Evolutionary conservation across 164 flowering plant genomes (phyloP).

Genomic region (Aristolochia fimbriata): DNA sequence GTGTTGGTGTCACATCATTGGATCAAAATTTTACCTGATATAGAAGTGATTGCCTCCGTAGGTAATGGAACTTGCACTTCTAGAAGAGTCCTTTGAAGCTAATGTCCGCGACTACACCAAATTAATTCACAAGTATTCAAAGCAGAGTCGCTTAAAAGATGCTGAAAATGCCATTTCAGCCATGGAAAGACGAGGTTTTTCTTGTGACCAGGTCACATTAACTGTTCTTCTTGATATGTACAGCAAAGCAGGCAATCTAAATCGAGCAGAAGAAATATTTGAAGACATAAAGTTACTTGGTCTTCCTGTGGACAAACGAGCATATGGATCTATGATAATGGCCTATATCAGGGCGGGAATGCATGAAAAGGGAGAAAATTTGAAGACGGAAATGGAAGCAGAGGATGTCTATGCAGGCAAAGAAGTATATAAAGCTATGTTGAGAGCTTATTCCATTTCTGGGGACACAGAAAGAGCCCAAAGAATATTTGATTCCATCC

Average conservation of each 20-base stretch:
- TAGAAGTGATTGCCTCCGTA: conserved; percentile 7
- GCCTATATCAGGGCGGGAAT: conserved; percentile 74
- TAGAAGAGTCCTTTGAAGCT: conserved; percentile 75
- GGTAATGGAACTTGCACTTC: conserved; percentile 62
- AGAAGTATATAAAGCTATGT: conserved; percentile 85
- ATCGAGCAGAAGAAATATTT: conserved; percentile 55
- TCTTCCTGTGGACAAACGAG: conserved; percentile 52
- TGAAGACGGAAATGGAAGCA: conserved; percentile 67
- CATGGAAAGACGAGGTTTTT: conserved; percentile 61
- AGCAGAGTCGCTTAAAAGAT: conserved; percentile 42
- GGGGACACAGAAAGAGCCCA: conserved; percentile 73
- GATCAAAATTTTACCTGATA: no score
- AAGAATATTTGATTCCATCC: conserved; percentile 68
- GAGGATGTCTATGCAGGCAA: conserved; percentile 50
- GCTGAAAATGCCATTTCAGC: conserved; percentile 45
- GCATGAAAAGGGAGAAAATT: conserved; percentile 44
- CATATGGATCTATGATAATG: conserved; percentile 89
- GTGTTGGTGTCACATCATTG: no score
- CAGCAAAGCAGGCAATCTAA: conserved; percentile 69
- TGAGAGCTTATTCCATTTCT: conserved; percentile 65
- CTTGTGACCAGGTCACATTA: conserved; percentile 65
- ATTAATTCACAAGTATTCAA: conserved; percentile 60
- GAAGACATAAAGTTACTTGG: conserved; percentile 68
- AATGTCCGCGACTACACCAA: conserved; percentile 84
- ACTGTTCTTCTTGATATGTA: conserved; percentile 74